Base-by-base conservation (phyloP, 2,329 filamentous ascomycete genomes). In the Fonsecaea nubica region DNA sequence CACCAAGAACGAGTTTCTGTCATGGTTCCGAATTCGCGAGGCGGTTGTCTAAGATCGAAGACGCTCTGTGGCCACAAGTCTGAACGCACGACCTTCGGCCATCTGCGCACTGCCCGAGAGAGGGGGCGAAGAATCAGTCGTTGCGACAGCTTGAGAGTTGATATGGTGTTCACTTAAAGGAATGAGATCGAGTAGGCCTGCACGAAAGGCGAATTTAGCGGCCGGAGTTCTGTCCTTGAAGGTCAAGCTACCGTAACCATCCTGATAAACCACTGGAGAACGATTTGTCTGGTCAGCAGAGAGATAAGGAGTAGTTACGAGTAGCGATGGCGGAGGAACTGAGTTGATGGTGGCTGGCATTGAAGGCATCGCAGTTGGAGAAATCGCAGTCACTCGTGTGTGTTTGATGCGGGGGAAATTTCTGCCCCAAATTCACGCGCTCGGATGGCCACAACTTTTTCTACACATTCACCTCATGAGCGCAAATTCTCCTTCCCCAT, bases 111-210 rank as follows among this genome's bases (percentile, higher is more conserved):
- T 50, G 65, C 70, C 69, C 77, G 75, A 71, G 72, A 70, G 62
- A 77, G 74, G 72, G 77, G 74, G 73, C 76, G 74, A 69, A 73
- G 66, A 45, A 70, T 68, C 36, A 76, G 64, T 74, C 73, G 75
- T 65, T 78, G 75, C 52, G 77, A 79, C 73, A 79, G 74, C 72
- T 76, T 77, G 74, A 76, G 70, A 58, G 58, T 58, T 40, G 15
- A 13, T 25, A 10, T 50, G 45, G 12, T 9, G 18, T 50, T 25
- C 18, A 25, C 10, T 21, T n/a, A 13, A n/a, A 18, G 13, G 45
- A 25, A 25, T 8, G 21, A 50, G 8, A 25, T 25, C 12, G 18
- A 8, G 45, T 25, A 25, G 45, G 8, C 5, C 18, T 7, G 6
- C 4, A 25, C 10, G 2, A 25, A 25, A 12, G 5, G 15, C 18